Percentiles rank a stretch among this genome's conserved stretches.
phyloP scores from a whole-genome alignment of 306 rosid species.

The Castanea sativa region DNA sequence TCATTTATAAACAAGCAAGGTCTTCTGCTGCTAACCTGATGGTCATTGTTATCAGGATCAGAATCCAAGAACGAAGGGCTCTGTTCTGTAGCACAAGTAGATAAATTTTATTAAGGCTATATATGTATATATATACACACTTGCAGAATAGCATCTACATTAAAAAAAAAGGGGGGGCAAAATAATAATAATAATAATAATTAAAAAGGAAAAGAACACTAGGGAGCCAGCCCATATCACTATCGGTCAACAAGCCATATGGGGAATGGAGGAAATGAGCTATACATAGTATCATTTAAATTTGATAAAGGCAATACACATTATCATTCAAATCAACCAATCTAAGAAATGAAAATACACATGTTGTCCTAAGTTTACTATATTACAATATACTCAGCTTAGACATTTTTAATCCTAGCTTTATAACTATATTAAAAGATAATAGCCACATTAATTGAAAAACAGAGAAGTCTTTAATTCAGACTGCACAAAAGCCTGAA shows the following conservation, averaged over 20 bases:
- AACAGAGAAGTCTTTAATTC: background rate
- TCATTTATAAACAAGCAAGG: background rate
- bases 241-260: too few species aligned
- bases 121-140: background rate
- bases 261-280: too few species aligned
- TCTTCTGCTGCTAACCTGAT: slow-evolving; percentile 54
- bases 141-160: background rate
- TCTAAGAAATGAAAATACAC: slow-evolving; percentile 9
- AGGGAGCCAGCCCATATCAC: too few species aligned
- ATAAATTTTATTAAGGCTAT: slow-evolving; percentile 22
- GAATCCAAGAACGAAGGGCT: slow-evolving; percentile 45
- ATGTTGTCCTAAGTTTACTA: slow-evolving; percentile 3
- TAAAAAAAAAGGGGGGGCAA: too few species aligned
- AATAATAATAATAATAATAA: too few species aligned
- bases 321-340: background rate
- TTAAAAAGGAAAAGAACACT: too few species aligned
- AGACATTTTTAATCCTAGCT: too few species aligned
- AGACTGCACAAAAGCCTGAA: background rate
- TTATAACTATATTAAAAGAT: background rate
- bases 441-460: background rate
- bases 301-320: slow-evolving; percentile 18
- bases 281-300: background rate
- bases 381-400: background rate
- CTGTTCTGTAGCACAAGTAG: slow-evolving; percentile 50
- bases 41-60: slow-evolving; percentile 48